Conservation (phyloP, 2,329 filamentous ascomycete species). For the Diaporthe citrichinensis region DNA sequence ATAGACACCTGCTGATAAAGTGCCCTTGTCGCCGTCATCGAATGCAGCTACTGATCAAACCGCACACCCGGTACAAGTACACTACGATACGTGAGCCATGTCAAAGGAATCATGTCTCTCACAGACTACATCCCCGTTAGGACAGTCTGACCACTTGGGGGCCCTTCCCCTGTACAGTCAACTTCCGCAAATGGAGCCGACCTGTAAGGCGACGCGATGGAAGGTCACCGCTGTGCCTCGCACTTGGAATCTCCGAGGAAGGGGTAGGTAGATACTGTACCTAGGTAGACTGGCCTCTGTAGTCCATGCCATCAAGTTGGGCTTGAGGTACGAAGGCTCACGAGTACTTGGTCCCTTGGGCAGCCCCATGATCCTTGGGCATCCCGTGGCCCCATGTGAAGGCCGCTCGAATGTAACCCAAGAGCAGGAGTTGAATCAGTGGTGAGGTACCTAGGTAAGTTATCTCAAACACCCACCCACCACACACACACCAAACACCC, state of each 20-base stretch:
- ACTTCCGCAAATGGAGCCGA: background rate
- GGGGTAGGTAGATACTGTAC: no score
- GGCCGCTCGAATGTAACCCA: conserved; percentile 24
- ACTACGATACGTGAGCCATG: background rate
- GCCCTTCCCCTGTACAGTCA: background rate
- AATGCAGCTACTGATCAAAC: background rate
- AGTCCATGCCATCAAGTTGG: no score
- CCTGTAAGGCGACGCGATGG: background rate
- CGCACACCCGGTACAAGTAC: background rate
- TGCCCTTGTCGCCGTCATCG: conserved; percentile 20
- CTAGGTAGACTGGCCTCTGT: background rate
- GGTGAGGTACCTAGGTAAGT: conserved; percentile 15
- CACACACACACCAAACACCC: conserved; percentile 15
- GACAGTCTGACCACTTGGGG: background rate
- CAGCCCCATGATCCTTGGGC: conserved; percentile 18
- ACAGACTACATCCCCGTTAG: background rate
- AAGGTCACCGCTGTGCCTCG: background rate
- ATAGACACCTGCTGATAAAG: background rate
- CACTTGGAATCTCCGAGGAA: background rate
- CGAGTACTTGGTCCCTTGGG: background rate
- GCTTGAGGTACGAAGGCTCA: background rate
- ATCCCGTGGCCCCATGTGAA: conserved; percentile 25
- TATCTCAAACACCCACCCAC: conserved; percentile 18
- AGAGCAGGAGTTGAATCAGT: conserved; percentile 31
- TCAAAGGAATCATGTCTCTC: conserved; percentile 10